Evolutionary conservation across 2,329 filamentous ascomycete genomes (phyloP).

Genomic region (Sarocladium kiliense): DNA sequence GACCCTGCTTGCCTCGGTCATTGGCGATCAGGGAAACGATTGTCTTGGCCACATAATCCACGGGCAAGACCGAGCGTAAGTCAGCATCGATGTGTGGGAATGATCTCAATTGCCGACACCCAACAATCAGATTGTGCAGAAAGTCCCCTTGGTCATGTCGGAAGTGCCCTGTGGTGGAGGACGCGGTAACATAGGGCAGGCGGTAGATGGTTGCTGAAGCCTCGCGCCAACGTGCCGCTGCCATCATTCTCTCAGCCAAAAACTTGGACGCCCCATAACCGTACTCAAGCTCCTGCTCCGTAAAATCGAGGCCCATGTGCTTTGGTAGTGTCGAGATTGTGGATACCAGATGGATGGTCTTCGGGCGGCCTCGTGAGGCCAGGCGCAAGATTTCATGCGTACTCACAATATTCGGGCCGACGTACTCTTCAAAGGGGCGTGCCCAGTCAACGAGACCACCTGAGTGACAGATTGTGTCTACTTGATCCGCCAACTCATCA

Average conservation of each 20-base stretch:
- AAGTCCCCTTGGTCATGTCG: constrained; percentile 14
- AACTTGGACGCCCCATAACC: constrained; percentile 15
- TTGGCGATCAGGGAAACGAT: constrained; percentile 11
- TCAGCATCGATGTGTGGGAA: constrained; percentile 12
- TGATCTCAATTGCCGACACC: constrained; percentile 11
- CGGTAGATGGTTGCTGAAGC: constrained; percentile 12
- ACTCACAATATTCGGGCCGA: constrained; percentile 14
- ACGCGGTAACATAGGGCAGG: constrained; percentile 13
- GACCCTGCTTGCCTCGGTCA: constrained; percentile 5
- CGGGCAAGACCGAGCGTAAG: constrained; percentile 12
- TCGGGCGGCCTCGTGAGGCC: constrained; percentile 11
- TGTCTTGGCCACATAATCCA: constrained; percentile 13
- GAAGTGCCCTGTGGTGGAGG: constrained; percentile 14
- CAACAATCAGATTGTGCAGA: constrained; percentile 13
- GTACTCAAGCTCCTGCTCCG: constrained; percentile 12
- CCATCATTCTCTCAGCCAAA: constrained; percentile 13
- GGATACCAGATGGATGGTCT: constrained; percentile 14
- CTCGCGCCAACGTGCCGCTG: constrained; percentile 15
- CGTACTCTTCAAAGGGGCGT: constrained; percentile 14
- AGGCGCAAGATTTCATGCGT: constrained; percentile 14
- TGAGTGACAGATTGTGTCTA: constrained; percentile 14
- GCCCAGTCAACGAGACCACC: constrained; percentile 15
- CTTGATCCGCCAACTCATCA: constrained; percentile 5
- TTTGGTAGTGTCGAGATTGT: constrained; percentile 13
- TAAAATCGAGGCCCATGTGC: constrained; percentile 12